Evolutionary conservation across 805 yeast species (phyloP), one percentile per base, ranked within the genome.

Genomic region (Yarrowia porcina): DNA sequence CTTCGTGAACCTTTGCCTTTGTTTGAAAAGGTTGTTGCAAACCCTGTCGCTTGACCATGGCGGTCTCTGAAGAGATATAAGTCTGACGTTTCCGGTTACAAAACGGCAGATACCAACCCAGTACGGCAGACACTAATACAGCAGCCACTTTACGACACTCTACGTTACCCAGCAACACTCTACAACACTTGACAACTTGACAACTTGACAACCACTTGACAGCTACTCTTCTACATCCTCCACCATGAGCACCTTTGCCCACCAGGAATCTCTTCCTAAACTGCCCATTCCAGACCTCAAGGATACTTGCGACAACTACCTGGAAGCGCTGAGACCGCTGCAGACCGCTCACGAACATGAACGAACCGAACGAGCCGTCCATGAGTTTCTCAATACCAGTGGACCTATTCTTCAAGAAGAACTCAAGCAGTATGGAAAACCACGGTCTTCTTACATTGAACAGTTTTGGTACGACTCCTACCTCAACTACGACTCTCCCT

Each of bases 391-490:
- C 64, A 76, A 80, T 63, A 74, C 81, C 70, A 79, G 74, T 72
- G 90, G 80, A 20, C 83, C 83, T 61, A 77, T 77, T 63, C 80
- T 83, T 59, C 96, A 91, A 70, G 75, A 80, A 27, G 85, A 83
- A 67, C 79, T 91, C 60, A 77, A 85, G 17, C 80, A 80, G 56
- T 89, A 87, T 70, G 75, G 87, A 6, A 79, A 82, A 57, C 76
- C 85, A 15, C 77, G 90, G 66, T 84, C 88, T 56, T 87, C 96
- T 1, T 91, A 88, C 73, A 91, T 91, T 66, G 97, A 91, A 74
- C 96, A 91, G 73, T 91, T 91, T 73, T 91, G 97, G 97, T 91
- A 83, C 74, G 97, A 91, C 72, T 84, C 96, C 0, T 91, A 91
- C 73, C 79, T 91, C 67, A 86, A 86, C 73, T 89, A 88, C 73